Evolutionary conservation across 345 rosid genomes (phyloP).

Genomic region (Murraya koenigii): DNA sequence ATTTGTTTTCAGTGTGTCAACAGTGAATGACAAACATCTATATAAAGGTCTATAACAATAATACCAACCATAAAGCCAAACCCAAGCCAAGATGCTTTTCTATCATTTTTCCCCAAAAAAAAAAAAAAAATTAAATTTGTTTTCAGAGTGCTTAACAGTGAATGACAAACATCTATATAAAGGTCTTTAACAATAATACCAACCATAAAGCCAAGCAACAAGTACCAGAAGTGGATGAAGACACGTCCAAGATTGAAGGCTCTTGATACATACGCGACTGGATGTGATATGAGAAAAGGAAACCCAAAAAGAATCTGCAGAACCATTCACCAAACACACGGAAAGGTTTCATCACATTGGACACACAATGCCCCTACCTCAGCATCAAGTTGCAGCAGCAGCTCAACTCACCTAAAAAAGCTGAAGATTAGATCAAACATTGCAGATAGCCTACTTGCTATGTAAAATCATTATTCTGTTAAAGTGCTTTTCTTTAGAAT

Average conservation of each 20-base stretch:
- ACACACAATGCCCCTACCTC: constrained; percentile 17
- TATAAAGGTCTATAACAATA: not conserved
- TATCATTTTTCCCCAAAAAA: not conserved
- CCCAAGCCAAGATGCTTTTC: not conserved
- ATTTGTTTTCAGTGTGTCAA: not conserved
- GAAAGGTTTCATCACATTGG: constrained; percentile 33
- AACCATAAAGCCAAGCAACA: constrained; percentile 15
- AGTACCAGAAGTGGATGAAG: constrained; percentile 94
- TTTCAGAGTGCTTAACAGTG: not conserved
- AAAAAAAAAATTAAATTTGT: not conserved
- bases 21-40: not conserved
- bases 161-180: not conserved
- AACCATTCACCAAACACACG: constrained; percentile 34
- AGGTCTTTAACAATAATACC: not conserved
- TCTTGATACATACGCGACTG: constrained; percentile 65
- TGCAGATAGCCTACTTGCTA: constrained; percentile 14
- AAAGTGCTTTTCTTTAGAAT: not conserved
- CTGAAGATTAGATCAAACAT: constrained; percentile 20
- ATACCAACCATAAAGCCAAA: constrained; percentile 12
- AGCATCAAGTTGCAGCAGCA: constrained; percentile 29
- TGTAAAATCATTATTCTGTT: not conserved
- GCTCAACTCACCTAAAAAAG: constrained; percentile 63
- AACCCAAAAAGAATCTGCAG: constrained; percentile 89
- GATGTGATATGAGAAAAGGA: constrained; percentile 72
- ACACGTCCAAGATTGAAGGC: constrained; percentile 98